Evolutionary conservation across 2,329 filamentous ascomycete species (phyloP), one percentile per base, ranked within the genome.

Genomic region (Aspergillus sp.): DNA sequence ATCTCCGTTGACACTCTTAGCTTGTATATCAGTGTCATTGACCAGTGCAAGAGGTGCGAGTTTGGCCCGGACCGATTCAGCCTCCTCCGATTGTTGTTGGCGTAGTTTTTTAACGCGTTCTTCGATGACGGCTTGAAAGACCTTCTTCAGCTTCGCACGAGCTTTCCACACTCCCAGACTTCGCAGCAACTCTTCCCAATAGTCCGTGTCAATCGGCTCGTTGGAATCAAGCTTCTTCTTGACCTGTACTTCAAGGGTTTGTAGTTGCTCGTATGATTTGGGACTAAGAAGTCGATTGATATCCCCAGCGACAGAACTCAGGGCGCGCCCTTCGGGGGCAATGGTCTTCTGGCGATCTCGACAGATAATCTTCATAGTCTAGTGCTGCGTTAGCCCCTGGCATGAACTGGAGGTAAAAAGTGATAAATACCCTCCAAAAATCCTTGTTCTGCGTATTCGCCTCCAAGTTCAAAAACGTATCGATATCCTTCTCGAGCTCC

Each of bases 191-290:
- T 95, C 88, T 63, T 94, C 88, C 93, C 93, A 98, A 66, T 97
- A 98, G 68, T 98, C 93, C 2, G 86, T 88, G 66, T 98, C 93
- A 55, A 98, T 91, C 7, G 87, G 83, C 61, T 96, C 90, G 62
- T 95, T 84, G 5, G 88, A 94, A 44, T 83, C 78, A 42, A 98
- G 73, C 71, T 98, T 98, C 10, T 77, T 74, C 63, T 82, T 82
- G 65, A 98, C 93, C 70, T 97, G 90, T 53, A 76, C 80, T 68
- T 98, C 91, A 42, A 98, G 74, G 12, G 79, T 79, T 62, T 90
- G 85, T n/a, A 98, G 75, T 65, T 97, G 87, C 58, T 88, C 84
- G 58, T 88, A 82, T 10, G 83, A 81, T 71, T 98, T 98, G 6
- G 89, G 88, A 3, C 80, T 79, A 7, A 98, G 75, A 32, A 98